Percentiles rank a stretch among this genome's conserved stretches.
These are phyloP conservation scores for Pleurotus giganteus DNA, from an alignment of 768 basidiomycete species.

Conservation along the genomic window DNA sequence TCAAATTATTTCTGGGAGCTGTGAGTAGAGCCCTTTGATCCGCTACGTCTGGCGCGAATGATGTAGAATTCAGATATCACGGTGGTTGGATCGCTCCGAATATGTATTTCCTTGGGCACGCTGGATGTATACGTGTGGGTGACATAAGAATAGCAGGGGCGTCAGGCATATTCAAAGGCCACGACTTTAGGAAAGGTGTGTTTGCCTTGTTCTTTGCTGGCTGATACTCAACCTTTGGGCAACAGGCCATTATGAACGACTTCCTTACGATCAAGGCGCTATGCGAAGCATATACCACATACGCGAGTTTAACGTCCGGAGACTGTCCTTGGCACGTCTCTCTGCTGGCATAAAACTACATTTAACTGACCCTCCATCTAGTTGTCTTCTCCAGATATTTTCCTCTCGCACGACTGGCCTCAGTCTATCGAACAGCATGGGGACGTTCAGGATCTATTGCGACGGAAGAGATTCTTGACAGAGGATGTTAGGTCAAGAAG, in stretches of 20 bases:
- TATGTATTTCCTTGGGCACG: conserved; percentile 93
- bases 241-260: conserved; percentile 73
- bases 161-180: conserved; percentile 85
- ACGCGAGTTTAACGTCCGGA: conserved; percentile 79
- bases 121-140: conserved; percentile 85
- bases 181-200: conserved; percentile 71
- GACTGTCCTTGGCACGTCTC: conserved; percentile 64
- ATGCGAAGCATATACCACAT: conserved; percentile 90
- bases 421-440: conserved; percentile 81
- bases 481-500: conserved; percentile 62
- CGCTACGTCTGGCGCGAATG: not conserved
- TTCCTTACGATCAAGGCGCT: conserved; percentile 74
- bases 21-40: conserved; percentile 45
- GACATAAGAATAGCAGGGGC: conserved; percentile 87
- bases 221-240: not conserved
- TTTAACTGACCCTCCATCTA: conserved; percentile 19
- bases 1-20: conserved; percentile 97
- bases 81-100: conserved; percentile 97
- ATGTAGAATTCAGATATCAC: conserved; percentile 62
- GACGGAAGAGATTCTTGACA: conserved; percentile 76
- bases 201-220: not conserved
- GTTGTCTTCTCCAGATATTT: conserved; percentile 67
- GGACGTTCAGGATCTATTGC: conserved; percentile 59
- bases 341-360: not conserved
- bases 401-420: conserved; percentile 98